Evolutionary conservation across 257 asterid genomes (phyloP), one percentile per base, ranked within the genome.

Genomic region (Petunia secreta): DNA sequence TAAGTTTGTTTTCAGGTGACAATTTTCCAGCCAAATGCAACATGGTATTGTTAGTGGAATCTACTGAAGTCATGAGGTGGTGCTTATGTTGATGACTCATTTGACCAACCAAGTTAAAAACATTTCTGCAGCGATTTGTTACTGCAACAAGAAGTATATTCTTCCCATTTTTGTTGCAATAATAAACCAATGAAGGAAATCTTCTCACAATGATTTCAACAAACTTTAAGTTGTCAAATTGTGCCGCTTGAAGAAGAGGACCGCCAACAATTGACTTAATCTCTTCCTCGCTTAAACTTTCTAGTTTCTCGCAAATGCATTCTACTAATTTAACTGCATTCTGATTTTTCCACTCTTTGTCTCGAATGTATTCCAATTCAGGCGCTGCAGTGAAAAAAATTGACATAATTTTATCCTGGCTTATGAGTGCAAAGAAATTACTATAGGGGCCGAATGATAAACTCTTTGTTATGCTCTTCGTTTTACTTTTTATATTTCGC

Each of bases 1-100:
- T 79, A 43, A 84, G 88, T 46, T 67, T 85, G 37, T 68, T 57
- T 63, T 81, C 54, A 43, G 87, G 87, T 13, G 84, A 80, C 34
- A 84, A 60, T 54, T 76, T 79, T 46, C 86, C 89, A 46, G 60
- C 71, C 65, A 80, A 57, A 57, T 80, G 78, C 69, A 80, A 34
- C 36, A 80, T 57, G 1, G 52, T 57, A n/a, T 80, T 80, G 8
- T 38, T n/a, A 57, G n/a, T n/a, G 8, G 60, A 16, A 53, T 80
- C 78, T 1, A 15, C 5, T 60, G 40, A 36, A 2, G 52, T 64
- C 36, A 44, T 43, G 41, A 77, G 68, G 6, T 77, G 37, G 16
- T 60, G 80, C 4, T n/a, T 60, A 25, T 53, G 80, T 5, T 41
- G 58, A 60, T 41, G 58, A 60, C 1, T 43, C 66, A 39, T 60